Evolutionary conservation across 106 monocot genomes (phyloP).

Genomic region (Alisma plantagoaquatica): DNA sequence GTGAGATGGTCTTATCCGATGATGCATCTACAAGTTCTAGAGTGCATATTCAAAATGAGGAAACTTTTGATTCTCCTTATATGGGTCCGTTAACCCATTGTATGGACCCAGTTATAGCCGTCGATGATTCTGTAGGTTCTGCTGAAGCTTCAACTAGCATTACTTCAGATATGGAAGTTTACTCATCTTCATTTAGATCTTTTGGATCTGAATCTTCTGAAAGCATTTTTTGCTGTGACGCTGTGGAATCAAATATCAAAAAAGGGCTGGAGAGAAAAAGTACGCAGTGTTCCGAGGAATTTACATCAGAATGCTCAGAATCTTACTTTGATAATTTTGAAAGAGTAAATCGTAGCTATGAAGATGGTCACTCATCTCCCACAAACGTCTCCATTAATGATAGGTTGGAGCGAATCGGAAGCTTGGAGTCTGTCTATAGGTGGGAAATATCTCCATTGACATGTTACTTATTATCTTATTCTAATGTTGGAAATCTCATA

Average conservation of each 20-base stretch:
- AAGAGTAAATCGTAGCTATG: slow-evolving; percentile 41
- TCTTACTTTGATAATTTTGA: slow-evolving; percentile 83
- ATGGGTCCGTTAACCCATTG: slow-evolving; percentile 24
- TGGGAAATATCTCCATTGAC: slow-evolving; percentile 12
- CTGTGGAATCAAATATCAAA: slow-evolving; percentile 55
- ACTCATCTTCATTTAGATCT: slow-evolving; percentile 31
- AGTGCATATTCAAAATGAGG: slow-evolving; percentile 33
- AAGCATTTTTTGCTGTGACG: slow-evolving; percentile 58
- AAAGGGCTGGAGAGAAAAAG: slow-evolving; percentile 56
- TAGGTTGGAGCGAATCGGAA: slow-evolving; percentile 44
- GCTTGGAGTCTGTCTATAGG: slow-evolving; percentile 82
- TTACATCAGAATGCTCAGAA: slow-evolving; percentile 62
- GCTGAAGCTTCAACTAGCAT: slow-evolving; percentile 26
- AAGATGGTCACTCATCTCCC: slow-evolving; percentile 61
- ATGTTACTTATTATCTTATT: background rate
- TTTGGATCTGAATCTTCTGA: slow-evolving; percentile 65
- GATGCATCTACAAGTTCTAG: slow-evolving; percentile 24
- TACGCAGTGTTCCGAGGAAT: slow-evolving; percentile 53
- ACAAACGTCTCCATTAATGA: slow-evolving; percentile 6
- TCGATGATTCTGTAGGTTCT: slow-evolving; percentile 39
- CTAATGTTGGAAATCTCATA: no score
- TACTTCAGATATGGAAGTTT: slow-evolving; percentile 31
- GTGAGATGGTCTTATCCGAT: slow-evolving; percentile 56
- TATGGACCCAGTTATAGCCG: slow-evolving; percentile 66
- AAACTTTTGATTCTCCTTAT: slow-evolving; percentile 28